These are phyloP conservation scores for Candida coquimbonensis DNA, from an alignment of 805 yeast genomes.

Conservation along the genomic window DNA sequence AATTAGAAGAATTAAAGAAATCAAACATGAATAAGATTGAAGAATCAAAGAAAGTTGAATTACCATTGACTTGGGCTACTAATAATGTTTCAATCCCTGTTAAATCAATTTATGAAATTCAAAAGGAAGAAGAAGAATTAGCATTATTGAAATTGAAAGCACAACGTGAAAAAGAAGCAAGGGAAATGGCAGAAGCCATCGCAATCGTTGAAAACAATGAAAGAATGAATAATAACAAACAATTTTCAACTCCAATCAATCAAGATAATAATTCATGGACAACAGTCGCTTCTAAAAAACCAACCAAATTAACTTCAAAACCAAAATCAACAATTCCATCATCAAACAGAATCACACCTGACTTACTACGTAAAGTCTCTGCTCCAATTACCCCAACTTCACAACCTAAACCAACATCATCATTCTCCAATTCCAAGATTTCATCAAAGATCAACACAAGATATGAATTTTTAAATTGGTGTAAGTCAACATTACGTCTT, in stretches of 20 bases:
- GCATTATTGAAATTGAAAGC: slow-evolving; percentile 10
- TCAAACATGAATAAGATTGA: slow-evolving; percentile 11
- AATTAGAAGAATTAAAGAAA: slow-evolving; percentile 21
- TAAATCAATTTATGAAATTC: slow-evolving; percentile 55
- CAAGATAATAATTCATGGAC: slow-evolving; percentile 32
- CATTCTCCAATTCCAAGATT: background rate
- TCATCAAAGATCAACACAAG: slow-evolving; percentile 25
- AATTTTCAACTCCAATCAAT: slow-evolving; percentile 7
- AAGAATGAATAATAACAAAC: slow-evolving; percentile 1
- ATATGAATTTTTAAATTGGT: slow-evolving; percentile 67
- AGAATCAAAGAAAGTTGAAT: slow-evolving; percentile 3
- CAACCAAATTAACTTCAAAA: slow-evolving; percentile 5
- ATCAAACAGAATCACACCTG: slow-evolving; percentile 23
- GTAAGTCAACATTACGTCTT: slow-evolving; percentile 57
- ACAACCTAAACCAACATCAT: slow-evolving; percentile 3
- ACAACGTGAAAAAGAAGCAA: slow-evolving; percentile 3
- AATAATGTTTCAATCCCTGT: slow-evolving; percentile 11
- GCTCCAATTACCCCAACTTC: slow-evolving; percentile 11
- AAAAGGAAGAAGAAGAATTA: slow-evolving; percentile 43
- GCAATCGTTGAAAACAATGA: slow-evolving; percentile 12
- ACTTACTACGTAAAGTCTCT: slow-evolving; percentile 32
- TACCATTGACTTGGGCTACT: slow-evolving; percentile 6
- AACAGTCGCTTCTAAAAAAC: slow-evolving; percentile 23
- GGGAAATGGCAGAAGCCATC: slow-evolving; percentile 17
- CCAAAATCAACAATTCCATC: slow-evolving; percentile 10